These are phyloP conservation scores for Anthracocystis panici-leucophaei DNA, from an alignment of 1,284 basidiomycete genomes.

Conservation along the genomic window DNA sequence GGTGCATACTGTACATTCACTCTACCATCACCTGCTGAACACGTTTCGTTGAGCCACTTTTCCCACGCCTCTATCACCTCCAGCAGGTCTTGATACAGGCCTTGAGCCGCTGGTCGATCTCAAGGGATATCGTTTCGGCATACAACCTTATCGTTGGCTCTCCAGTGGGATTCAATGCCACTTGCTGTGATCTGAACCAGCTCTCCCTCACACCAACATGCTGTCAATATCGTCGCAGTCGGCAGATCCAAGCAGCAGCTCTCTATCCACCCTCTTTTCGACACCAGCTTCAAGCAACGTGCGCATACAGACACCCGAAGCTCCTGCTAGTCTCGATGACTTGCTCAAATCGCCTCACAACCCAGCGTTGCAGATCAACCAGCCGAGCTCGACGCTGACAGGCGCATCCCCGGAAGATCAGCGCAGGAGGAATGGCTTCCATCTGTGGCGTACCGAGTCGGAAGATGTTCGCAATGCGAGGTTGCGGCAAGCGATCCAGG, in stretches of 20 bases:
- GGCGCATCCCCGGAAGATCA: slow-evolving; percentile 40
- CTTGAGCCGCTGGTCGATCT: slow-evolving; percentile 28
- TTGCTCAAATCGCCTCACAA: slow-evolving; percentile 49
- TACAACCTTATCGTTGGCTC: not conserved
- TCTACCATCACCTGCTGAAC: slow-evolving; percentile 8
- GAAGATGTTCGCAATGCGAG: slow-evolving; percentile 36
- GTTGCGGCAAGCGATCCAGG: slow-evolving; percentile 25
- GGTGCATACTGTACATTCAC: not conserved
- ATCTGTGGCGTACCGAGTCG: slow-evolving; percentile 58
- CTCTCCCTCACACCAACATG: slow-evolving; percentile 7
- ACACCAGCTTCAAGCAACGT: slow-evolving; percentile 5
- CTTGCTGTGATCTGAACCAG: not conserved
- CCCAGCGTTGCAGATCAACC: slow-evolving; percentile 14
- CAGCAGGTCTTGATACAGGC: not conserved
- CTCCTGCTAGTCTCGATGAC: slow-evolving; percentile 45
- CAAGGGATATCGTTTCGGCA: slow-evolving; percentile 14
- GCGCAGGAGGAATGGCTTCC: slow-evolving; percentile 50
- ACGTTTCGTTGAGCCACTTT: no score
- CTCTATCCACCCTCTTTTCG: slow-evolving; percentile 14
- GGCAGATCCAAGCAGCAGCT: slow-evolving; percentile 19
- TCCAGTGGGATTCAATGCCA: not conserved
- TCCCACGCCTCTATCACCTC: not conserved
- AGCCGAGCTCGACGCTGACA: slow-evolving; percentile 26
- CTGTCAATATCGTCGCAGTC: slow-evolving; percentile 16
- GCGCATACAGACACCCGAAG: slow-evolving; percentile 38